A percentile compares a stretch with the other conserved stretches of the same genome.
Evolutionary conservation across 768 basidiomycete species (phyloP).

Genomic region (Rhizopogon rudus): DNA sequence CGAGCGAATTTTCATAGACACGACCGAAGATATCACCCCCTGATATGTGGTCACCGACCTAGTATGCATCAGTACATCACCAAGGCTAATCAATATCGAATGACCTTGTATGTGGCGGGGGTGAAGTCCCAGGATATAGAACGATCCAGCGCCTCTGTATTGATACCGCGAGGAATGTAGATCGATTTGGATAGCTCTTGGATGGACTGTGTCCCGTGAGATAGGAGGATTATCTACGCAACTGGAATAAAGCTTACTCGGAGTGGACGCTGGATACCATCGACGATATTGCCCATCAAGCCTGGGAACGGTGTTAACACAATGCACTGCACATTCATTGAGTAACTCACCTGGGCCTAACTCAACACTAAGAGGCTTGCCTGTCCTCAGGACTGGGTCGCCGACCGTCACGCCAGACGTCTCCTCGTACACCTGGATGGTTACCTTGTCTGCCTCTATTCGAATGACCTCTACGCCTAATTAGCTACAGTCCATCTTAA

Average conservation of each 20-base stretch:
- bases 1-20: conserved; percentile 96
- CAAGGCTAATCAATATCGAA: neutral
- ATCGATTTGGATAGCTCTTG: conserved; percentile 98
- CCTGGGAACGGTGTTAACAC: conserved; percentile 41
- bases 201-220: conserved; percentile 52
- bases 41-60: conserved; percentile 96
- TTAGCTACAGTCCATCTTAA: conserved; percentile 8
- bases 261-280: conserved; percentile 92
- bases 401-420: conserved; percentile 99
- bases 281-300: conserved; percentile 98
- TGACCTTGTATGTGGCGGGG: conserved; percentile 72
- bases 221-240: conserved; percentile 7
- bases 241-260: conserved; percentile 46
- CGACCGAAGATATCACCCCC: conserved; percentile 95
- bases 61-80: conserved; percentile 6
- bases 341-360: conserved; percentile 80
- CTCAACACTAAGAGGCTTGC: conserved; percentile 97
- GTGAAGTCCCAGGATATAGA: conserved; percentile 92
- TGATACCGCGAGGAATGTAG: conserved; percentile 98
- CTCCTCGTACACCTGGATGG: conserved; percentile 99
- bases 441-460: conserved; percentile 96
- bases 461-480: conserved; percentile 88
- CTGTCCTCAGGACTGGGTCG: conserved; percentile 95
- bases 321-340: neutral
- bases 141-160: conserved; percentile 91